Conservation (phyloP, 2,329 filamentous ascomycete genomes). For the Fusarium luffae region DNA sequence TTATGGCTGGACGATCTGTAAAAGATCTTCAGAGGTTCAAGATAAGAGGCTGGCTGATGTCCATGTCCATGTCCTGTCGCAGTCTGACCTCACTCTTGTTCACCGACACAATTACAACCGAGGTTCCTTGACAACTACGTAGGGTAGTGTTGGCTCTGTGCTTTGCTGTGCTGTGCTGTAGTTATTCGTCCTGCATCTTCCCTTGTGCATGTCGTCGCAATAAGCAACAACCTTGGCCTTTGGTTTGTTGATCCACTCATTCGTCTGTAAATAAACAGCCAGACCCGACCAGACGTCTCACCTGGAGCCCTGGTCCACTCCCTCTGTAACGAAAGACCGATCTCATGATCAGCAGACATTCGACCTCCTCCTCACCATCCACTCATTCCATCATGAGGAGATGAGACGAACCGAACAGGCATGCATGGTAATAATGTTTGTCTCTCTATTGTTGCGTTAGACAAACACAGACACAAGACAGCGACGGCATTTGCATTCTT, state of each 20-base stretch:
- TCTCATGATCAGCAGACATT: slow-evolving; percentile 39
- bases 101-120: not conserved
- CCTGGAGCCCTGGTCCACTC: slow-evolving; percentile 16
- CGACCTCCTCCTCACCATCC: not conserved
- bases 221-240: slow-evolving; percentile 29
- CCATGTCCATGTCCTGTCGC: not conserved
- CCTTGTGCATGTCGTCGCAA: slow-evolving; percentile 25
- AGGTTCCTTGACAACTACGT: not conserved
- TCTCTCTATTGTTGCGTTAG: slow-evolving; percentile 15
- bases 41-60: slow-evolving; percentile 17
- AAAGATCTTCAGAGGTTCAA: not conserved
- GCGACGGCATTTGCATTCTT: slow-evolving; percentile 16
- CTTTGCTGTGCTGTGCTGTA: not conserved
- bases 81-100: slow-evolving; percentile 1
- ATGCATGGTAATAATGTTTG: slow-evolving; percentile 18
- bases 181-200: not conserved
- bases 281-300: slow-evolving; percentile 25
- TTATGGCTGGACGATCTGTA: not conserved
- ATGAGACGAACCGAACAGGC: not conserved
- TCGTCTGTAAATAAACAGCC: slow-evolving; percentile 27
- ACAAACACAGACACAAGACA: slow-evolving; percentile 26
- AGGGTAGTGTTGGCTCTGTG: not conserved
- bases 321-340: slow-evolving; percentile 21
- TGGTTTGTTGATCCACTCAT: slow-evolving; percentile 30
- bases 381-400: slow-evolving; percentile 13